Evolutionary conservation across 306 rosid genomes (phyloP), one percentile per base, ranked within the genome.

Genomic region (barrel medic (Medicago truncatula)): DNA sequence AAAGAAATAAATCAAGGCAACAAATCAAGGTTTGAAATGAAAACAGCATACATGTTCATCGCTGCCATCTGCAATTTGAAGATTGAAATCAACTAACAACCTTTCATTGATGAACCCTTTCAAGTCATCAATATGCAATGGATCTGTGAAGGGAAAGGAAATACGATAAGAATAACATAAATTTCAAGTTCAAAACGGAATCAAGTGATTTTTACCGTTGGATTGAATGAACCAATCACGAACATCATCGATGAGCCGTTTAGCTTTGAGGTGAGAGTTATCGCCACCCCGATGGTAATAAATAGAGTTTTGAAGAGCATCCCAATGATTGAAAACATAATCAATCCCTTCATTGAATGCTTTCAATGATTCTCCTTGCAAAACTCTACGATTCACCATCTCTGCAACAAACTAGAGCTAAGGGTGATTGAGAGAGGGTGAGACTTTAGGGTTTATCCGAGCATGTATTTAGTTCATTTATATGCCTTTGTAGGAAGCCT

Each of bases 281-380:
- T 83, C 89, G 78, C 96, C 96, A 17, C 97, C 96, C 93, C 96
- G 87, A 66, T 92, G 87, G 72, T 90, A 90, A 40, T 92, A 89
- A 34, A 90, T 78, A 9, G 93, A 90, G 15, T 81, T 38, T 8
- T 73, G 92, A 57, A 90, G 90, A 6, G 92, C 86, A 2, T 87
- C 84, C 96, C 97, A 90, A 25, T 84, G 74, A 9, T 59, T 78
- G 15, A 89, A 28, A 61, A 84, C 54, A 40, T 87, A 70, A 9
- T 47, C 83, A 7, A 91, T 66, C 6, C 92, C 94, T 80, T 87
- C 92, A 10, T 46, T 80, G 76, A 89, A 87, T 10, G 60, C 15
- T 0, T 82, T 25, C 15, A 41, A 12, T 4, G 49, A 78, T 1
- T 71, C 58, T 60, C 49, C 67, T 71, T 49, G 49, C 17, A 71